phyloP scores from a whole-genome alignment of 1,284 basidiomycete species.

The Sphaerobolus stellatus region DNA sequence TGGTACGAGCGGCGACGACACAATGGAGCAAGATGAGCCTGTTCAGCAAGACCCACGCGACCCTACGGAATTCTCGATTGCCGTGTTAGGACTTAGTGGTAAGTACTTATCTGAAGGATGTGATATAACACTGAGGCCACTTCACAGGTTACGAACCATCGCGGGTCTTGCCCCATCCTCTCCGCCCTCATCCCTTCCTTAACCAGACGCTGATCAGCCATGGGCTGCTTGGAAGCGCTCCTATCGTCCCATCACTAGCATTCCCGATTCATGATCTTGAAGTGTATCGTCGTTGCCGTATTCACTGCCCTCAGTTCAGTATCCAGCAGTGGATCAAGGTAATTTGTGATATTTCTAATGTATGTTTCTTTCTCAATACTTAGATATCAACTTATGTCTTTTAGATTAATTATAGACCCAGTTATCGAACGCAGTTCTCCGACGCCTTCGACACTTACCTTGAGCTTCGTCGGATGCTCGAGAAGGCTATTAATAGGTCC shows the following conservation, averaged over 20 bases:
- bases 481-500: background rate
- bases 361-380: constrained; percentile 2
- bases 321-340: constrained; percentile 19
- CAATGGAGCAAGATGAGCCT: background rate
- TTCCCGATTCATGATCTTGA: constrained; percentile 24
- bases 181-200: background rate
- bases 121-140: background rate
- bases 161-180: background rate
- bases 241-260: constrained; percentile 22
- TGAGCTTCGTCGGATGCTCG: constrained; percentile 6
- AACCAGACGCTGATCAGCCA: constrained; percentile 9
- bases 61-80: background rate
- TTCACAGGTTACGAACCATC: background rate
- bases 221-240: constrained; percentile 14
- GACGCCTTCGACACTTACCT: constrained; percentile 16
- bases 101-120: background rate
- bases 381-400: background rate
- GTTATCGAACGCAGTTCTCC: constrained; percentile 15
- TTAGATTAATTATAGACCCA: background rate
- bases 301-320: constrained; percentile 14
- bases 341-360: constrained; percentile 16
- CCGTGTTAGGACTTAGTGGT: background rate
- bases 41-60: background rate
- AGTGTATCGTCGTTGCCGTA: constrained; percentile 7
- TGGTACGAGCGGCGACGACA: background rate